Evolutionary conservation across 257 asterid species (phyloP).

Genomic region (Plantago major): DNA sequence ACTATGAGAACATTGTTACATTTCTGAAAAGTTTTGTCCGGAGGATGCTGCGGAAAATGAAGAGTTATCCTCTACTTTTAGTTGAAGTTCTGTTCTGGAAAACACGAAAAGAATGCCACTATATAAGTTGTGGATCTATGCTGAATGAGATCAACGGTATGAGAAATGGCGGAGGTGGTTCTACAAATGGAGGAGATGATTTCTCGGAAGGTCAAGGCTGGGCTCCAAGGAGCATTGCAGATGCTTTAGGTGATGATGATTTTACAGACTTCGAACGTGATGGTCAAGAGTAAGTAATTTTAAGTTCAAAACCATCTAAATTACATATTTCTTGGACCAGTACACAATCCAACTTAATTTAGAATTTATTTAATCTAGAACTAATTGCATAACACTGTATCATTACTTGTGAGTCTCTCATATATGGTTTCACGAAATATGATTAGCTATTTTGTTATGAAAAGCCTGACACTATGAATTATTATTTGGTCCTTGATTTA

Average conservation of each 20-base stretch:
- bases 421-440: conserved; percentile 9
- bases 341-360: conserved; percentile 5
- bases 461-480: conserved; percentile 2
- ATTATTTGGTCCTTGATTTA: conserved; percentile 20
- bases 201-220: conserved; percentile 45
- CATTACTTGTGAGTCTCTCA: too few relatives aligned
- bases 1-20: conserved; percentile 62
- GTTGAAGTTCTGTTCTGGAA: conserved; percentile 80
- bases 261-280: conserved; percentile 30
- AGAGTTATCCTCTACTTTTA: conserved; percentile 76
- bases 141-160: conserved; percentile 54
- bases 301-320: conserved; percentile 13
- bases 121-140: conserved; percentile 73
- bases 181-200: conserved; percentile 39
- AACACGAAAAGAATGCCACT: conserved; percentile 76
- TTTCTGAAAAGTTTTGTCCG: conserved; percentile 71
- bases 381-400: background rate
- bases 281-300: conserved; percentile 35
- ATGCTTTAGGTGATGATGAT: conserved; percentile 97
- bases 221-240: conserved; percentile 78
- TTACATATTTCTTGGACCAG: conserved; percentile 13
- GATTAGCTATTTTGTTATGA: background rate
- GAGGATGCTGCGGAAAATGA: conserved; percentile 86
- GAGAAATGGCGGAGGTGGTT: conserved; percentile 32
- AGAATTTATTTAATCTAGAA: conserved; percentile 4